A percentile compares a stretch with the other conserved stretches of the same genome.
phyloP scores from a whole-genome alignment of 2,329 filamentous ascomycete genomes.

The Aureobasidium zeae region DNA sequence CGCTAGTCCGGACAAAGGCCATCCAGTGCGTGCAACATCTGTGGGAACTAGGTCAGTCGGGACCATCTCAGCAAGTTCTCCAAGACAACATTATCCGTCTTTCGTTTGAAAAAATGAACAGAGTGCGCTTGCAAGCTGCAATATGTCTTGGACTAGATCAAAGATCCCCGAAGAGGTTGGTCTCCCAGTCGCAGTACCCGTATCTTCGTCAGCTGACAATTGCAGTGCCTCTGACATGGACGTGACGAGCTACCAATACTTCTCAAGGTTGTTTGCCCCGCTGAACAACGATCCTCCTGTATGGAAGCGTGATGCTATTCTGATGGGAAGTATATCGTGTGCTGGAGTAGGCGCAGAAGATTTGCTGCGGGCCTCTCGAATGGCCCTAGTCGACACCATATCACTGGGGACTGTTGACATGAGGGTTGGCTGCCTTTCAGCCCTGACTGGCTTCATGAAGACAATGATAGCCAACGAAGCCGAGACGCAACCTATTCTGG shows the following conservation, averaged over 20 bases:
- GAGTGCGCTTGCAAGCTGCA: constrained; percentile 63
- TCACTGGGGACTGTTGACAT: constrained; percentile 13
- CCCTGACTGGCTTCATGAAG: constrained; percentile 20
- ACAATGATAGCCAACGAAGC: neutral
- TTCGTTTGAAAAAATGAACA: constrained; percentile 81
- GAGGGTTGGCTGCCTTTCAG: constrained; percentile 19
- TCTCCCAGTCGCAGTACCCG: neutral
- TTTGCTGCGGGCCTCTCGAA: constrained; percentile 58
- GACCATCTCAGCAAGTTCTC: constrained; percentile 16
- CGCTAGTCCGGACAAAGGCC: constrained; percentile 71
- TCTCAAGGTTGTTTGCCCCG: constrained; percentile 45
- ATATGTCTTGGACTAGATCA: constrained; percentile 6
- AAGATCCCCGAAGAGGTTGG: neutral
- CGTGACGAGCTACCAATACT: constrained; percentile 54
- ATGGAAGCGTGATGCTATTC: constrained; percentile 38
- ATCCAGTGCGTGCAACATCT: constrained; percentile 53
- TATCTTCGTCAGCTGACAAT: neutral
- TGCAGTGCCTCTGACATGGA: neutral
- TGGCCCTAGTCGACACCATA: constrained; percentile 48
- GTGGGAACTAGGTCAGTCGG: constrained; percentile 19
- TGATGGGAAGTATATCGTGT: constrained; percentile 62
- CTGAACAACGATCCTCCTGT: constrained; percentile 29
- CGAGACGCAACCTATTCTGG: constrained; percentile 40
- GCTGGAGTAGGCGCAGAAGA: constrained; percentile 71
- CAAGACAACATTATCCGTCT: constrained; percentile 47